Conservation (phyloP, 495 filamentous ascomycete species). For the Aspergillus affinis region DNA sequence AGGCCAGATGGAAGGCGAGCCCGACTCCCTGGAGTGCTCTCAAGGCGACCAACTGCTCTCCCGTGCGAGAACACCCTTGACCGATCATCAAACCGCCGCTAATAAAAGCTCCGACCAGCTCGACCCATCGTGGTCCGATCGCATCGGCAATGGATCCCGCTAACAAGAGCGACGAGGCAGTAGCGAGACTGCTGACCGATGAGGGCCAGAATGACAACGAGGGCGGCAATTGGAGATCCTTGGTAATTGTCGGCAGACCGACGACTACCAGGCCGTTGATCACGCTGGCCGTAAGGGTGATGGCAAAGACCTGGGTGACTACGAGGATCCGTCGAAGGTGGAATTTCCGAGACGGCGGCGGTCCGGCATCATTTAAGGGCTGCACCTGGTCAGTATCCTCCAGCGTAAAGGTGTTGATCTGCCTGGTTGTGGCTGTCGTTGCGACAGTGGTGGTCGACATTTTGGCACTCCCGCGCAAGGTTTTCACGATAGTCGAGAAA, state of each 20-base stretch:
- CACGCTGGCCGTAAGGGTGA: conserved; percentile 17
- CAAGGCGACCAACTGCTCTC: conserved; percentile 48
- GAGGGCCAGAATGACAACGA: conserved; percentile 45
- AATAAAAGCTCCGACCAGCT: conserved; percentile 42
- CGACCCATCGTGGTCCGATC: conserved; percentile 42
- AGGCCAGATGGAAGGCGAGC: conserved; percentile 46
- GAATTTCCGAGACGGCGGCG: not conserved
- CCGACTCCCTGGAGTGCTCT: conserved; percentile 49
- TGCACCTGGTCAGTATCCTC: not conserved
- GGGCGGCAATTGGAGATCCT: conserved; percentile 37
- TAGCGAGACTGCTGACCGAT: conserved; percentile 36
- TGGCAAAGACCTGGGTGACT: conserved; percentile 12
- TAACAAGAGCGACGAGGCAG: conserved; percentile 46
- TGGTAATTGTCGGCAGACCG: conserved; percentile 48
- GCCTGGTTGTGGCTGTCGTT: not conserved
- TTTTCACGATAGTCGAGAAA: too few species aligned
- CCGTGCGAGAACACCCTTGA: conserved; percentile 40
- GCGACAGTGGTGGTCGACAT: not conserved
- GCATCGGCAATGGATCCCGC: conserved; percentile 52
- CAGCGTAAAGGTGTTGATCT: not conserved
- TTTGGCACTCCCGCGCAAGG: not conserved
- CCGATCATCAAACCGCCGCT: conserved; percentile 42
- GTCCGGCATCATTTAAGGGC: not conserved
- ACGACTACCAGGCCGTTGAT: conserved; percentile 39
- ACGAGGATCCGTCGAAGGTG: conserved; percentile 14